Percentiles rank a stretch among this genome's conserved stretches.
Conservation (phyloP, 2,329 filamentous ascomycete species). For the Fusarium guadeloupense region DNA sequence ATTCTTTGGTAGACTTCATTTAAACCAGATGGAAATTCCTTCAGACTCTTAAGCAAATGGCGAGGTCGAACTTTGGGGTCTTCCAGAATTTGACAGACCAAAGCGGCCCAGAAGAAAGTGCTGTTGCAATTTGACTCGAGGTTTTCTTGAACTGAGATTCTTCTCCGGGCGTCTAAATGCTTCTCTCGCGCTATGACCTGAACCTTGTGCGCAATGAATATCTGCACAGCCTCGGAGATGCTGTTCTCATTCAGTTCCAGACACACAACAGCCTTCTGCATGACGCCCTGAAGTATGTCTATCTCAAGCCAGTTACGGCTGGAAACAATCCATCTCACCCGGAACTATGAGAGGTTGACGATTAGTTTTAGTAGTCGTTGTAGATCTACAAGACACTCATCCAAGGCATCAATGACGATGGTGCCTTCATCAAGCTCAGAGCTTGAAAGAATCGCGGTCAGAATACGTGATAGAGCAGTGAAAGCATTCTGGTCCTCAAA, state of each 20-base stretch:
- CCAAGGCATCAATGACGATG: slow-evolving; percentile 58
- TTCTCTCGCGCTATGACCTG: slow-evolving; percentile 34
- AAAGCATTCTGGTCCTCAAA: slow-evolving; percentile 54
- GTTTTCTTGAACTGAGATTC: slow-evolving; percentile 10
- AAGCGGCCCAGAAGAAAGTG: slow-evolving; percentile 46
- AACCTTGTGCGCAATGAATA: slow-evolving; percentile 53
- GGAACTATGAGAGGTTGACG: background rate
- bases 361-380: slow-evolving; percentile 46
- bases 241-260: slow-evolving; percentile 51
- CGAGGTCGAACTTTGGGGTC: background rate
- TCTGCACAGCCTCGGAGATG: slow-evolving; percentile 49
- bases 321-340: slow-evolving; percentile 55
- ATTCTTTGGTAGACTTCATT: slow-evolving; percentile 51
- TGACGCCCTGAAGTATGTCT: slow-evolving; percentile 22
- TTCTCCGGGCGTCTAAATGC: slow-evolving; percentile 11
- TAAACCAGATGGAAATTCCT: slow-evolving; percentile 48
- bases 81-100: slow-evolving; percentile 36
- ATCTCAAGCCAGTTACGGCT: slow-evolving; percentile 55
- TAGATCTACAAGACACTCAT: slow-evolving; percentile 51
- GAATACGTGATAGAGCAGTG: slow-evolving; percentile 49
- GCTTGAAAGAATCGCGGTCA: slow-evolving; percentile 49
- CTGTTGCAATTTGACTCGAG: slow-evolving; percentile 47
- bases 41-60: slow-evolving; percentile 28
- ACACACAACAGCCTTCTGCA: slow-evolving; percentile 41
- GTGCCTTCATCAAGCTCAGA: slow-evolving; percentile 33